Percentiles rank a stretch among this genome's conserved stretches.
These are phyloP conservation scores for Schwanniomyces occidentalis DNA, from an alignment of 805 yeast genomes.

Conservation along the genomic window DNA sequence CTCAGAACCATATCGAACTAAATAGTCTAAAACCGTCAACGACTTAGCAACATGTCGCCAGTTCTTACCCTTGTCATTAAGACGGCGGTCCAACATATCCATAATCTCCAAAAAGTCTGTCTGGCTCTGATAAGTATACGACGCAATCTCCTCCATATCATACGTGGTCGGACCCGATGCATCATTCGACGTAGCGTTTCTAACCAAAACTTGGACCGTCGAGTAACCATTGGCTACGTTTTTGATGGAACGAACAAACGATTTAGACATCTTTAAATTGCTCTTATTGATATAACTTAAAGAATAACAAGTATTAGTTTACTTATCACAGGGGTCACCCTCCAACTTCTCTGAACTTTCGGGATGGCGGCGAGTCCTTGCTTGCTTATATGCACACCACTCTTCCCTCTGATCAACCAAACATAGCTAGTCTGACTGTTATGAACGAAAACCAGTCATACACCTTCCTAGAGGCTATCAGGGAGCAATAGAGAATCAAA, in stretches of 20 bases:
- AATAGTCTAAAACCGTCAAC: constrained; percentile 81
- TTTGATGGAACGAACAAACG: constrained; percentile 78
- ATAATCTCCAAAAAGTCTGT: constrained; percentile 83
- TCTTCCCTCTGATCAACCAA: no score
- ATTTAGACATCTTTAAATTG: constrained; percentile 58
- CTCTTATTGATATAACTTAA: no score
- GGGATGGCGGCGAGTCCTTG: no score
- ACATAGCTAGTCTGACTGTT: no score
- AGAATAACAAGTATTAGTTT: no score
- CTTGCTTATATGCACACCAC: no score
- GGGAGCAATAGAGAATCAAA: no score
- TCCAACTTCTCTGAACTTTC: no score
- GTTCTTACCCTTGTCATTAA: constrained; percentile 94
- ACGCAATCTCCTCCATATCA: constrained; percentile 82
- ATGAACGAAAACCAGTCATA: no score
- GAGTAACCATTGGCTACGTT: constrained; percentile 91
- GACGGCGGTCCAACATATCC: constrained; percentile 90
- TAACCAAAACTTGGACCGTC: constrained; percentile 78
- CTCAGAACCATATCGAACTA: constrained; percentile 83
- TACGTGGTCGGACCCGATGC: constrained; percentile 77
- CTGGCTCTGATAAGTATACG: constrained; percentile 63
- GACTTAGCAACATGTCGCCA: constrained; percentile 97
- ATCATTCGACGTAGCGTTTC: constrained; percentile 91
- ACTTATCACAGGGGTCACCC: no score
- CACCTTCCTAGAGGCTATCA: no score